phyloP scores from a whole-genome alignment of 768 basidiomycete species.

The Russula sp. region DNA sequence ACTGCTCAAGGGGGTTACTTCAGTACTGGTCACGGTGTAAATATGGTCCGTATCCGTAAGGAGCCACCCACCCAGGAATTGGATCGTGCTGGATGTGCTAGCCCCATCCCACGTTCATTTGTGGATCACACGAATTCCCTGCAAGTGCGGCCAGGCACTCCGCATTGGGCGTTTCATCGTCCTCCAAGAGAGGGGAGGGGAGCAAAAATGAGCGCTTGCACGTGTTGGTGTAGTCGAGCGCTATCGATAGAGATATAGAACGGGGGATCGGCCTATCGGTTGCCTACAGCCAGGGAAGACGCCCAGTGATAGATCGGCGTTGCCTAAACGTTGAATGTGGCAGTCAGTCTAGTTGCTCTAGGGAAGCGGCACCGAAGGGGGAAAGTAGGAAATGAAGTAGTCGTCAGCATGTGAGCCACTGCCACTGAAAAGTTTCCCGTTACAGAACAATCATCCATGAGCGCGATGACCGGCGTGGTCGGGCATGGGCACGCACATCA shows the following conservation, averaged over 20 bases:
- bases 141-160: slow-evolving; percentile 11
- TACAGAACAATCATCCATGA: slow-evolving; percentile 3
- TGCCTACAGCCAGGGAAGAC: not conserved
- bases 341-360: not conserved
- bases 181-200: not conserved
- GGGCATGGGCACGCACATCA: slow-evolving; percentile 24
- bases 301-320: slow-evolving; percentile 8
- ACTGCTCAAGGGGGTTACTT: not conserved
- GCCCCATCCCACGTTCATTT: slow-evolving; percentile 22
- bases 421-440: not conserved
- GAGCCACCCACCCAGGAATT: not conserved
- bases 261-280: slow-evolving; percentile 17
- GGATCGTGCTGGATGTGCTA: slow-evolving; percentile 14
- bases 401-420: slow-evolving; percentile 19
- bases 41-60: not conserved
- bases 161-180: slow-evolving; percentile 12
- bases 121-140: slow-evolving; percentile 3
- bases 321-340: slow-evolving; percentile 12
- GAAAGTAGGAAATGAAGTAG: slow-evolving; percentile 8
- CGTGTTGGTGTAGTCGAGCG: slow-evolving; percentile 10
- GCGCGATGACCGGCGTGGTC: slow-evolving; percentile 15
- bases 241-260: slow-evolving; percentile 22
- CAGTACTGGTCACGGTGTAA: not conserved
- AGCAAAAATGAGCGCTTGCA: slow-evolving; percentile 6
- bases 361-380: slow-evolving; percentile 5